phyloP scores from a whole-genome alignment of 306 rosid species.

The Abrus pulchellus region DNA sequence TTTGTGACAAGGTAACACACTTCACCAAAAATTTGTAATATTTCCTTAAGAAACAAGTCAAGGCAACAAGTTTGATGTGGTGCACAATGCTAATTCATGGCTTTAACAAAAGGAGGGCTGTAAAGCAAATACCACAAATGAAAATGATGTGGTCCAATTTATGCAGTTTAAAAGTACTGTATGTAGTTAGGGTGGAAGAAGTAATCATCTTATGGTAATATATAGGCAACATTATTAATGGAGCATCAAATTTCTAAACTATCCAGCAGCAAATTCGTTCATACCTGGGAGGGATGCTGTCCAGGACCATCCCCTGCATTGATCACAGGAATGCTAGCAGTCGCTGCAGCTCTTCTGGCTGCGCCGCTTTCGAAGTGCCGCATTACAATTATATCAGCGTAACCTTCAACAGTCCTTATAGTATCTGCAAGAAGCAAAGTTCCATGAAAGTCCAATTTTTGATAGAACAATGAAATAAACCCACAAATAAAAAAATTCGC shows the following conservation, averaged over 20 bases:
- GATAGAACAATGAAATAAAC: conserved; percentile 15
- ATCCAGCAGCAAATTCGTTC: neutral
- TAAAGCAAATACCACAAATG: conserved; percentile 22
- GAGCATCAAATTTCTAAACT: neutral
- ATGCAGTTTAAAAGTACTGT: neutral
- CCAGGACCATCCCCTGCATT: conserved; percentile 99
- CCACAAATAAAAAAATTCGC: neutral
- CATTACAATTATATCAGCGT: conserved; percentile 90
- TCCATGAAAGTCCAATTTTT: conserved; percentile 21
- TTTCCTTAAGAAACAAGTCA: neutral
- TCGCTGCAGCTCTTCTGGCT: conserved; percentile 85
- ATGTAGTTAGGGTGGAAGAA: conserved; percentile 15
- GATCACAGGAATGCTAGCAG: conserved; percentile 83
- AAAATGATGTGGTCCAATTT: conserved; percentile 17
- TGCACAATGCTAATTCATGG: neutral
- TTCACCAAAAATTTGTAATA: neutral
- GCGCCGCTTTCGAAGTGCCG: conserved; percentile 98
- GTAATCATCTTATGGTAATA: neutral
- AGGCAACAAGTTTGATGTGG: neutral
- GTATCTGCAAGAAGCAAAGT: conserved; percentile 69
- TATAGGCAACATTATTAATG: neutral
- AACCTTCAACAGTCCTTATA: conserved; percentile 90
- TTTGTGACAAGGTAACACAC: conserved; percentile 20
- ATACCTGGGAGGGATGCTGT: conserved; percentile 93
- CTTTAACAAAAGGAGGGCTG: neutral